Evolutionary conservation across 2,329 filamentous ascomycete species (phyloP).

Genomic region (Colletotrichum acutatum): DNA sequence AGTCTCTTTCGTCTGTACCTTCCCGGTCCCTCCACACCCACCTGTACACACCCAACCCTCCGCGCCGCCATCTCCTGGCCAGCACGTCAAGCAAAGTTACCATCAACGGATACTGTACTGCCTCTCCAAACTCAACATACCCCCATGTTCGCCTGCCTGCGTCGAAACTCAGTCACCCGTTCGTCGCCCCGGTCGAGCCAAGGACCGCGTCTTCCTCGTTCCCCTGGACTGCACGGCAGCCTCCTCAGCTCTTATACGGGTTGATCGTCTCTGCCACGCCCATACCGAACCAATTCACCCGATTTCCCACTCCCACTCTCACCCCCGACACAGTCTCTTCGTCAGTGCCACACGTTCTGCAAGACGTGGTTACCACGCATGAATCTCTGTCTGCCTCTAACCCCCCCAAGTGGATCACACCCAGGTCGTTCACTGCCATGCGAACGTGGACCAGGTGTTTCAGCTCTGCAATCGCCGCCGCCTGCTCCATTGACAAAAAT

Average conservation of each 20-base stretch:
- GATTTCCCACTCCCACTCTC: not conserved
- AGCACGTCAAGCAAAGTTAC: conserved; percentile 11
- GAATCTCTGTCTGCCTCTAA: conserved; percentile 31
- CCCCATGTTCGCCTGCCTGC: conserved; percentile 29
- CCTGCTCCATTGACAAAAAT: conserved; percentile 16
- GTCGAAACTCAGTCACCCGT: conserved; percentile 21
- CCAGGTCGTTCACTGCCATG: conserved; percentile 34
- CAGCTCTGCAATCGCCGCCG: conserved; percentile 31
- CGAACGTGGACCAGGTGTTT: conserved; percentile 35
- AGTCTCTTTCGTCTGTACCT: conserved; percentile 12
- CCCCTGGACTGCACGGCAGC: conserved; percentile 20
- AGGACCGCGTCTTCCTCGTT: conserved; percentile 12
- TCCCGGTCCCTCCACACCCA: conserved; percentile 1
- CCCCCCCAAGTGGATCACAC: conserved; percentile 35
- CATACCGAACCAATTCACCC: conserved; percentile 8
- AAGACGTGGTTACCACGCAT: conserved; percentile 32
- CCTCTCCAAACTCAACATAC: conserved; percentile 25
- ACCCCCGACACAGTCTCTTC: not conserved
- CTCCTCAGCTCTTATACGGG: conserved; percentile 4
- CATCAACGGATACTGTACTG: conserved; percentile 25
- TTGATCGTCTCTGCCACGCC: conserved; percentile 18
- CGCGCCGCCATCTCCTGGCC: conserved; percentile 14
- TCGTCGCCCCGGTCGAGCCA: not conserved
- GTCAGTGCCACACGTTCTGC: conserved; percentile 23
- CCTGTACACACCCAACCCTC: conserved; percentile 2